A percentile compares a stretch with the other conserved stretches of the same genome.
Evolutionary conservation across 805 yeast genomes (phyloP).

Genomic region (Yarrowia divulgata): DNA sequence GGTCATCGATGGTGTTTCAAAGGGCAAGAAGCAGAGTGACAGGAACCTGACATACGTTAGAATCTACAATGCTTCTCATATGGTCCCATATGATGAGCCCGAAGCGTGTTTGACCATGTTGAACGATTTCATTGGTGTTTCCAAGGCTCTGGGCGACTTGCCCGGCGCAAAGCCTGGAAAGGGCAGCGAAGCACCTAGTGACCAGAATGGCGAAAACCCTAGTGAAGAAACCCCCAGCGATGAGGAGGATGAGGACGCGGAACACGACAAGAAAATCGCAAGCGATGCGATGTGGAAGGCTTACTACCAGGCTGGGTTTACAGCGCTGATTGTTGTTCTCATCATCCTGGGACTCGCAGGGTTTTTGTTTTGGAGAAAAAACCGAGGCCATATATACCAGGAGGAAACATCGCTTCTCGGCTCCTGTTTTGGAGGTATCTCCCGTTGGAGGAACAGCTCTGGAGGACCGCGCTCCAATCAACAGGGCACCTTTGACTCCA

Average conservation of each 20-base stretch:
- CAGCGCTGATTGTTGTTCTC: constrained; percentile 51
- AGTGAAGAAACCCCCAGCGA: neutral
- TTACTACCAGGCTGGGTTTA: constrained; percentile 52
- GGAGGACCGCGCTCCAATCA: constrained; percentile 22
- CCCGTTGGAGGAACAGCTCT: constrained; percentile 33
- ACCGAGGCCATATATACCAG: constrained; percentile 42
- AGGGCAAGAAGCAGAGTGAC: constrained; percentile 61
- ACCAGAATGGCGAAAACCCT: neutral
- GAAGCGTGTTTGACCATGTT: constrained; percentile 72
- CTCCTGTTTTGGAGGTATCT: constrained; percentile 38
- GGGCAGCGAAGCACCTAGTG: neutral
- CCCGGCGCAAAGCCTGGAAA: neutral
- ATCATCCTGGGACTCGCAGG: constrained; percentile 43
- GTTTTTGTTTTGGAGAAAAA: constrained; percentile 43
- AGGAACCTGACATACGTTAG: constrained; percentile 79
- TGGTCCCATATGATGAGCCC: constrained; percentile 89
- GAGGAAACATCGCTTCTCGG: constrained; percentile 33
- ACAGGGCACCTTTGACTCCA: constrained; percentile 13
- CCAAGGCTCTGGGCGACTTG: constrained; percentile 34
- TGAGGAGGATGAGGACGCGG: constrained; percentile 13
- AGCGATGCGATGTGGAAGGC: constrained; percentile 51
- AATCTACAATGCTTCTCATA: constrained; percentile 81
- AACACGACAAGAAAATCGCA: constrained; percentile 44
- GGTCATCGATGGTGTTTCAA: constrained; percentile 53
- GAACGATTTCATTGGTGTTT: constrained; percentile 54